Evolutionary conservation across 2,329 filamentous ascomycete species (phyloP).

Genomic region (Chaetomiaceae sp.): DNA sequence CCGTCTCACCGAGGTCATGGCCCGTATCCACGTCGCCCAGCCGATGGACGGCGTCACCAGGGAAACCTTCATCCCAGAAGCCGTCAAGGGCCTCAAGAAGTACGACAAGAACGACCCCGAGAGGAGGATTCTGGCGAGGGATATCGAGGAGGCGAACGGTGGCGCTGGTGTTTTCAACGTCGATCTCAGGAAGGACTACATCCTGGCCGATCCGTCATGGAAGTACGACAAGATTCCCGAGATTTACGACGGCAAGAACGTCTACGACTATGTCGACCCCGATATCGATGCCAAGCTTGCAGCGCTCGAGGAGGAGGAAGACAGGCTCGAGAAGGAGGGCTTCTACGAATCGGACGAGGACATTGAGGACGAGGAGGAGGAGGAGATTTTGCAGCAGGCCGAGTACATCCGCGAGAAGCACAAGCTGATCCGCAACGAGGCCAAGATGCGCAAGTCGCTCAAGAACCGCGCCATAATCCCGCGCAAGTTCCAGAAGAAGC

Average conservation of each 20-base stretch:
- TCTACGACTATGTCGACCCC: constrained; percentile 94
- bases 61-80: constrained; percentile 86
- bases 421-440: constrained; percentile 85
- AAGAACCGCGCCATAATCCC: constrained; percentile 97
- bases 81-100: constrained; percentile 73
- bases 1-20: constrained; percentile 83
- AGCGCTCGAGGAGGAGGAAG: constrained; percentile 91
- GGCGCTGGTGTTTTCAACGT: constrained; percentile 95
- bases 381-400: constrained; percentile 84
- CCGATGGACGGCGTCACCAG: constrained; percentile 75
- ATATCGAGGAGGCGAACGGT: constrained; percentile 86
- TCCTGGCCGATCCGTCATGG: constrained; percentile 86
- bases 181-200: constrained; percentile 83
- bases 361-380: constrained; percentile 83
- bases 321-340: constrained; percentile 83
- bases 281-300: constrained; percentile 93
- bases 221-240: constrained; percentile 96
- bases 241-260: constrained; percentile 90
- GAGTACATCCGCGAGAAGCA: constrained; percentile 95
- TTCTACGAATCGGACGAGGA: constrained; percentile 85
- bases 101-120: constrained; percentile 90
- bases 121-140: constrained; percentile 72
- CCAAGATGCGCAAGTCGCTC: constrained; percentile 89
- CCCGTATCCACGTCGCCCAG: constrained; percentile 94
- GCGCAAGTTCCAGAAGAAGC: constrained; percentile 73